A percentile compares a stretch with the other conserved stretches of the same genome.
Evolutionary conservation across 805 yeast species (phyloP).

Genomic region (Pichia occidentalis): DNA sequence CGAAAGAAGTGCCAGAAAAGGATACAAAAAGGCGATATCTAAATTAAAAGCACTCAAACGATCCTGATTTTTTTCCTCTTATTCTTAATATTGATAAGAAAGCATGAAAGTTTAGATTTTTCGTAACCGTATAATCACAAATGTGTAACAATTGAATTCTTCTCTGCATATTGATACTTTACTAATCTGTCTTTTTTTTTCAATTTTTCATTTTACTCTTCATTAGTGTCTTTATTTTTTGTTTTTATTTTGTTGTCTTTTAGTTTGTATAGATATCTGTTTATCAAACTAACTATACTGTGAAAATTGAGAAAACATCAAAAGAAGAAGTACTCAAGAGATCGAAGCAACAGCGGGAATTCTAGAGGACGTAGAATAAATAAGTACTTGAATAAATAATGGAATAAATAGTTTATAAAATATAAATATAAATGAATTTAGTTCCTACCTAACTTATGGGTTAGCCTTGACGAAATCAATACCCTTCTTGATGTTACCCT

Average conservation of each 20-base stretch:
- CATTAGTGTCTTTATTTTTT: too few species aligned
- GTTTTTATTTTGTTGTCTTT: too few species aligned
- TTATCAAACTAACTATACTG: background rate
- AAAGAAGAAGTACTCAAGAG: too few species aligned
- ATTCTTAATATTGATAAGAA: too few species aligned
- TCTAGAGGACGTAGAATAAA: background rate
- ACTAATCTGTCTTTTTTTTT: too few species aligned
- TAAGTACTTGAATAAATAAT: slow-evolving; percentile 4
- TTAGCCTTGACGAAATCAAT: slow-evolving; percentile 71
- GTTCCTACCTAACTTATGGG: slow-evolving; percentile 36
- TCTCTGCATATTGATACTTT: too few species aligned
- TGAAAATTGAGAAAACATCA: slow-evolving; percentile 3
- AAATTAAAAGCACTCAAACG: slow-evolving; percentile 26
- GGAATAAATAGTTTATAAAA: slow-evolving; percentile 2
- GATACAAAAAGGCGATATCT: slow-evolving; percentile 49
- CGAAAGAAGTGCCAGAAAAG: slow-evolving; percentile 53
- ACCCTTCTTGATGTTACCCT: slow-evolving; percentile 92
- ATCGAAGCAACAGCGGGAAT: background rate
- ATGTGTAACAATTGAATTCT: too few species aligned
- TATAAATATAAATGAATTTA: background rate
- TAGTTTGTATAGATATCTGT: background rate
- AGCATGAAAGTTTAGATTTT: too few species aligned
- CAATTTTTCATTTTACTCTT: background rate
- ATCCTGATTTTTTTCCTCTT: background rate
- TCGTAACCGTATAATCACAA: too few species aligned